phyloP scores from a whole-genome alignment of 805 yeast species.

The Suhomyces vadensis region DNA sequence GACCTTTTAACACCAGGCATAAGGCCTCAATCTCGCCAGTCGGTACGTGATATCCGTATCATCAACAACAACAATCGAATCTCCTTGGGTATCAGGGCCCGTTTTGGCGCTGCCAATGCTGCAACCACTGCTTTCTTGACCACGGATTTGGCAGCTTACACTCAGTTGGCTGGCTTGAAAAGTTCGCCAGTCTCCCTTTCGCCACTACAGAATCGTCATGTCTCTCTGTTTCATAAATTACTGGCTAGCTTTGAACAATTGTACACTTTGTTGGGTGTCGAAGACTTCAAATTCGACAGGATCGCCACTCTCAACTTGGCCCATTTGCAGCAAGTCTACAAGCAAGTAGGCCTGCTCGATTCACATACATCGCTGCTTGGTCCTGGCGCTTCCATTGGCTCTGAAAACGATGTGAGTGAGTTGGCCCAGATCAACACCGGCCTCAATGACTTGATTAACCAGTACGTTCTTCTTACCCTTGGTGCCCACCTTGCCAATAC shows the following conservation, averaged over 20 bases:
- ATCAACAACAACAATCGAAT: constrained; percentile 34
- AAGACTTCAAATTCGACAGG: constrained; percentile 16
- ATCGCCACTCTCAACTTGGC: constrained; percentile 9
- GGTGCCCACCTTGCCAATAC: constrained; percentile 32
- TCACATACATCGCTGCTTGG: too few species aligned
- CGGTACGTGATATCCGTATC: constrained; percentile 12
- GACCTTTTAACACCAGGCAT: constrained; percentile 23
- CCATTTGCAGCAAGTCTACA: constrained; percentile 5
- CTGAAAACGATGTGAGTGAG: not conserved
- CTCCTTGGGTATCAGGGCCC: constrained; percentile 23
- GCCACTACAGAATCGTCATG: not conserved
- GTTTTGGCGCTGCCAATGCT: constrained; percentile 23
- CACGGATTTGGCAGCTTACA: constrained; percentile 11
- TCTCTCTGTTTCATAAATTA: not conserved
- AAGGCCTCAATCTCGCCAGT: constrained; percentile 16
- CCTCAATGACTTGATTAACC: constrained; percentile 19
- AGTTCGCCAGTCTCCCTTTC: not conserved
- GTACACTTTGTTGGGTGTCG: constrained; percentile 23
- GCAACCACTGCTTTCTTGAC: constrained; percentile 25
- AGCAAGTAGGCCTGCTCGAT: not conserved
- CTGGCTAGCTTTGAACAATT: constrained; percentile 21
- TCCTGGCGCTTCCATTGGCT: not conserved
- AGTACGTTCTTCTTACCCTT: constrained; percentile 24
- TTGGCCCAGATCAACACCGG: not conserved
- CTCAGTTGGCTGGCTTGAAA: not conserved